Conservation (phyloP, 768 basidiomycete species). For the Mycena crocata region DNA sequence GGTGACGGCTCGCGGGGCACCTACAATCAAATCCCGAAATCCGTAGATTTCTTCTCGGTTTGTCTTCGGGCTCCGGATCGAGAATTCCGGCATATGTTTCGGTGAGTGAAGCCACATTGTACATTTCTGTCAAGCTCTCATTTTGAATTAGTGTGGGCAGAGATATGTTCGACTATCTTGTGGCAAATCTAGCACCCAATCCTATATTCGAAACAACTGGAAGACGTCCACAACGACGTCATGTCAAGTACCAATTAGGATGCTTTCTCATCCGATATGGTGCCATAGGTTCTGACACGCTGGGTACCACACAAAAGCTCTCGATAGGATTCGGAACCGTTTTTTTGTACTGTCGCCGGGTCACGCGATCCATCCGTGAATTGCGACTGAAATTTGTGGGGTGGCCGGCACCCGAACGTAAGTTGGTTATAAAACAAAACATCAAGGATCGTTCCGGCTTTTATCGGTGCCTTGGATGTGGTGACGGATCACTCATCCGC, state of each 20-base stretch:
- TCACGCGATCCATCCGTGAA: no score
- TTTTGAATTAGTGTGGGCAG: background rate
- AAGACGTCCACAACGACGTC: no score
- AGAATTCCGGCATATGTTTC: background rate
- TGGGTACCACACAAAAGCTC: no score
- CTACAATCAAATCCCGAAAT: background rate
- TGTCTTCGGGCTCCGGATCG: background rate
- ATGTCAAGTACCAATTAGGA: no score
- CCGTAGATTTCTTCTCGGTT: background rate
- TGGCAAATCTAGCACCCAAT: no score
- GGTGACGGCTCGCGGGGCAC: background rate
- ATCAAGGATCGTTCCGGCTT: conserved; percentile 37
- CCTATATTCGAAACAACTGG: no score
- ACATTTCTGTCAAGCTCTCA: background rate
- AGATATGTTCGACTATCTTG: background rate
- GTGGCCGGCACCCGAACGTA: conserved; percentile 32
- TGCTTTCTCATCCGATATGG: no score
- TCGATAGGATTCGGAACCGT: no score
- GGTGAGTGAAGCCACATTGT: background rate
- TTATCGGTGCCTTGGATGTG: conserved; percentile 36
- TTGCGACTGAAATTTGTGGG: no score
- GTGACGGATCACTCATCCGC: conserved; percentile 35
- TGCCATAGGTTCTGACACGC: no score
- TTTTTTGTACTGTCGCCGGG: no score
- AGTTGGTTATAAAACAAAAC: conserved; percentile 2